Percentiles rank a stretch among this genome's conserved stretches.
Conservation (phyloP, 1,139 yeast genomes). For the Hansenula sp. region DNA sequence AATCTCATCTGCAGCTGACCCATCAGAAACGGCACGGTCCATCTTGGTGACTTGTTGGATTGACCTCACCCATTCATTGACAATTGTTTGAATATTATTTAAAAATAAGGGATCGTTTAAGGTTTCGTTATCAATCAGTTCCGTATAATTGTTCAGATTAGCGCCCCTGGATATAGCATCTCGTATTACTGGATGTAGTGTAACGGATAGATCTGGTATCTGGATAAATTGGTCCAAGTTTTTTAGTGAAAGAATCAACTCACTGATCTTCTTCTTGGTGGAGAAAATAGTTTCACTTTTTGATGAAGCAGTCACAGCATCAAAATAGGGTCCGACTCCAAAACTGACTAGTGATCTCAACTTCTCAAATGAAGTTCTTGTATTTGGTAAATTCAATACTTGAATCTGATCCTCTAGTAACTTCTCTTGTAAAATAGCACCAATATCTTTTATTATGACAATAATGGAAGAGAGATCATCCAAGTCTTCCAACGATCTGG, state of each 20-base stretch:
- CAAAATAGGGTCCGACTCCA: constrained; percentile 53
- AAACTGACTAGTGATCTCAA: constrained; percentile 54
- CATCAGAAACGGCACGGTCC: constrained; percentile 50
- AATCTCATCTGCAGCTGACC: constrained; percentile 65
- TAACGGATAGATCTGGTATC: constrained; percentile 56
- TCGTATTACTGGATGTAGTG: constrained; percentile 52
- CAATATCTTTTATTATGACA: constrained; percentile 44
- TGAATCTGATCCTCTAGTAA: constrained; percentile 43
- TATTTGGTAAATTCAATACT: constrained; percentile 24
- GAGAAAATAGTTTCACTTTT: constrained; percentile 34
- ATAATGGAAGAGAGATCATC: constrained; percentile 15
- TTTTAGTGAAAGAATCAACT: constrained; percentile 63
- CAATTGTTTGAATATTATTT: constrained; percentile 63
- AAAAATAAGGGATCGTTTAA: constrained; percentile 52
- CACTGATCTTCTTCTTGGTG: constrained; percentile 64
- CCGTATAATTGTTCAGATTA: constrained; percentile 22
- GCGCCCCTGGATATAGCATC: constrained; percentile 35
- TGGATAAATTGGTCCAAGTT: constrained; percentile 68
- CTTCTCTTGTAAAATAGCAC: constrained; percentile 25
- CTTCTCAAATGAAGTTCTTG: constrained; percentile 39
- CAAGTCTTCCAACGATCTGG: constrained; percentile 7
- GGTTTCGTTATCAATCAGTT: constrained; percentile 30
- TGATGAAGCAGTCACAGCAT: constrained; percentile 30
- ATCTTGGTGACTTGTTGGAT: constrained; percentile 52
- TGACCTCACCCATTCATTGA: constrained; percentile 69